phyloP scores from a whole-genome alignment of 208 protist species.

The Leishmania guyanensis region DNA sequence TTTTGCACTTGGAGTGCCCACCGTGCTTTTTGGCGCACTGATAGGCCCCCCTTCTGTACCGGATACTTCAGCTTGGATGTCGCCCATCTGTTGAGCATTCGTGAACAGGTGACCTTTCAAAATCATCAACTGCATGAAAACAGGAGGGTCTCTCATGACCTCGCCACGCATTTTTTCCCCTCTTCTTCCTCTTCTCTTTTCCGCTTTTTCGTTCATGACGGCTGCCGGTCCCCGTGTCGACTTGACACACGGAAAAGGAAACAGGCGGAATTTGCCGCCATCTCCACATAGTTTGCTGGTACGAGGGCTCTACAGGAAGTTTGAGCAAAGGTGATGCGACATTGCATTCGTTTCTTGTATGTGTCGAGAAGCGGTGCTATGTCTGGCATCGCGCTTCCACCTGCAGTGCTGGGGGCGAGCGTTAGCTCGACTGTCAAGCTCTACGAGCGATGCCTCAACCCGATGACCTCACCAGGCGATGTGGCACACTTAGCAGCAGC shows the following conservation, averaged over 20 bases:
- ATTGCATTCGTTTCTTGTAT: slow-evolving; percentile 4
- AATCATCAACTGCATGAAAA: background rate
- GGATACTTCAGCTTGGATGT: no score
- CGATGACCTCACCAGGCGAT: slow-evolving; percentile 14
- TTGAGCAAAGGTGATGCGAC: slow-evolving; percentile 4
- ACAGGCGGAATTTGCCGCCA: background rate
- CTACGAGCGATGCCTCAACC: slow-evolving; percentile 18
- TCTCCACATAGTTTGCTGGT: background rate
- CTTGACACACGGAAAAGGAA: background rate
- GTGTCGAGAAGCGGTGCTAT: background rate
- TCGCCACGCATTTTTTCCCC: background rate
- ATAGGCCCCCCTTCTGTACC: no score
- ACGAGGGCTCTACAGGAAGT: background rate
- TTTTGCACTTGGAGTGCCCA: background rate
- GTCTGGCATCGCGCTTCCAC: background rate
- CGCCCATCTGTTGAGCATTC: background rate
- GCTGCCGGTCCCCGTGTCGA: background rate
- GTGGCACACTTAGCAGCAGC: slow-evolving; percentile 12
- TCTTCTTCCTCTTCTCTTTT: background rate
- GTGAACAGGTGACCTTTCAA: background rate
- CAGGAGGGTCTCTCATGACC: background rate
- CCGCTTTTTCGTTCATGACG: background rate
- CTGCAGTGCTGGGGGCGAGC: background rate
- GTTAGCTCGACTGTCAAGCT: background rate
- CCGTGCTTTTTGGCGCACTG: background rate